Percentiles rank a stretch among this genome's conserved stretches.
These are phyloP conservation scores for Phytophthora parvispora DNA, from an alignment of 352 stramenopile species.

Conservation along the genomic window DNA sequence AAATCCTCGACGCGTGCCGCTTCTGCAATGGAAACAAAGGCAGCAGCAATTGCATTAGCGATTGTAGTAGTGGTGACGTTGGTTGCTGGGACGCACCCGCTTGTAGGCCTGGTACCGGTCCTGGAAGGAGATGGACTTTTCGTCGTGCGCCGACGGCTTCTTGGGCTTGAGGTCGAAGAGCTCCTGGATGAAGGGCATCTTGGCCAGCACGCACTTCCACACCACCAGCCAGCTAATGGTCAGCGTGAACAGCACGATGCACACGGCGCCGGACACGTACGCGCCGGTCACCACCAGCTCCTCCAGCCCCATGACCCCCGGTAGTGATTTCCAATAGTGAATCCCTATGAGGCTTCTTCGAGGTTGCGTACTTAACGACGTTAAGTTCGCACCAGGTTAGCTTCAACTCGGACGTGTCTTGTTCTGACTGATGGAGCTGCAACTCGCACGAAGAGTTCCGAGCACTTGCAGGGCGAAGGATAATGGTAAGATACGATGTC, in stretches of 20 bases:
- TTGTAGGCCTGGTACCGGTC: conserved; percentile 77
- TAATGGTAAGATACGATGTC: conserved; percentile 31
- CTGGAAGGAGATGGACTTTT: conserved; percentile 78
- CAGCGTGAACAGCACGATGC: conserved; percentile 87
- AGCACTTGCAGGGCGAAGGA: too few relatives aligned
- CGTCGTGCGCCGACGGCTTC: conserved; percentile 41
- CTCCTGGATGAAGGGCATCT: conserved; percentile 88
- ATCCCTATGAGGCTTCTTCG: too few relatives aligned
- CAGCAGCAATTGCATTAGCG: conserved; percentile 8
- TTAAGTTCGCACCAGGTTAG: conserved; percentile 26
- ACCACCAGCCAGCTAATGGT: conserved; percentile 83
- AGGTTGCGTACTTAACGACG: conserved; percentile 27
- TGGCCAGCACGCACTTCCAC: conserved; percentile 87
- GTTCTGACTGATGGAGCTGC: too few relatives aligned
- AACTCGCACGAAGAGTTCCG: too few relatives aligned
- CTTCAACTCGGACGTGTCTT: too few relatives aligned
- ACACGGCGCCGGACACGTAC: conserved; percentile 81
- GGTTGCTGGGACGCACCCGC: conserved; percentile 41
- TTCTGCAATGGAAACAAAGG: conserved; percentile 46
- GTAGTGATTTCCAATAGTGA: neutral
- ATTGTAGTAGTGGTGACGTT: neutral
- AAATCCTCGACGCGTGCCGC: conserved; percentile 45
- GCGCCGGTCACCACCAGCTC: conserved; percentile 70
- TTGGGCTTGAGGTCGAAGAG: conserved; percentile 87
- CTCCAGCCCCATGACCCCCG: conserved; percentile 39